phyloP scores from a whole-genome alignment of 2,329 filamentous ascomycete species.

The Raffaelea arxii region DNA sequence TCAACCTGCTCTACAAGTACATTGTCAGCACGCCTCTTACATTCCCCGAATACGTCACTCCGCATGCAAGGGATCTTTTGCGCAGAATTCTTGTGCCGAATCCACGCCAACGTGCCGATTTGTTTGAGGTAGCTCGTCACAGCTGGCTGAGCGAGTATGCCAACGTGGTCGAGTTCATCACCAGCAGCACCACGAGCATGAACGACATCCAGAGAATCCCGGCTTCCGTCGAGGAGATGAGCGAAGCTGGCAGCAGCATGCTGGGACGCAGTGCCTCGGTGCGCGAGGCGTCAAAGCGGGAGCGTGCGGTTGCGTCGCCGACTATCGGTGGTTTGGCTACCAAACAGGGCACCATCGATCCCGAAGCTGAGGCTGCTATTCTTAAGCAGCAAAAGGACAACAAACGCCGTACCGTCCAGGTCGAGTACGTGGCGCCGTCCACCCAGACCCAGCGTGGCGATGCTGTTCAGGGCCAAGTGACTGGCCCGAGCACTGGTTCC shows the following conservation, averaged over 20 bases:
- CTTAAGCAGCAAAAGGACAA: constrained; percentile 68
- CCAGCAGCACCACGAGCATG: constrained; percentile 82
- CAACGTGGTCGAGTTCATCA: constrained; percentile 95
- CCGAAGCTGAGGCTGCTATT: constrained; percentile 43
- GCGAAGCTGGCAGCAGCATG: constrained; percentile 39
- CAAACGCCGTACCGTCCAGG: constrained; percentile 89
- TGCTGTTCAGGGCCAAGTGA: too few relatives aligned
- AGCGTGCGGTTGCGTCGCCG: constrained; percentile 32
- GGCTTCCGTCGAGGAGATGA: constrained; percentile 45
- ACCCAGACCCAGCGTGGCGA: constrained; percentile 73
- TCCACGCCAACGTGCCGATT: constrained; percentile 83
- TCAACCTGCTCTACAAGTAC: constrained; percentile 98
- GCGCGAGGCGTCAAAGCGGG: constrained; percentile 70
- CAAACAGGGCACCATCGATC: constrained; percentile 66
- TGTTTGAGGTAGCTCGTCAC: constrained; percentile 95
- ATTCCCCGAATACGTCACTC: constrained; percentile 97
- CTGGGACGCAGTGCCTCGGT: constrained; percentile 87
- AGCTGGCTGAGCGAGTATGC: constrained; percentile 97
- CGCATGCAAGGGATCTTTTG: constrained; percentile 85
- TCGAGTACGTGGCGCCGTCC: constrained; percentile 90
- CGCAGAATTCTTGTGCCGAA: constrained; percentile 92
- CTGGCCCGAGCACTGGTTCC: too few relatives aligned
- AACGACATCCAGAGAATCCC: constrained; percentile 77
- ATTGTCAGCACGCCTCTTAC: constrained; percentile 95
- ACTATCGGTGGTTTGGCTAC: constrained; percentile 55